A percentile compares a stretch with the other conserved stretches of the same genome.
Evolutionary conservation across 768 basidiomycete species (phyloP).

Genomic region (Termitomyces sp.): DNA sequence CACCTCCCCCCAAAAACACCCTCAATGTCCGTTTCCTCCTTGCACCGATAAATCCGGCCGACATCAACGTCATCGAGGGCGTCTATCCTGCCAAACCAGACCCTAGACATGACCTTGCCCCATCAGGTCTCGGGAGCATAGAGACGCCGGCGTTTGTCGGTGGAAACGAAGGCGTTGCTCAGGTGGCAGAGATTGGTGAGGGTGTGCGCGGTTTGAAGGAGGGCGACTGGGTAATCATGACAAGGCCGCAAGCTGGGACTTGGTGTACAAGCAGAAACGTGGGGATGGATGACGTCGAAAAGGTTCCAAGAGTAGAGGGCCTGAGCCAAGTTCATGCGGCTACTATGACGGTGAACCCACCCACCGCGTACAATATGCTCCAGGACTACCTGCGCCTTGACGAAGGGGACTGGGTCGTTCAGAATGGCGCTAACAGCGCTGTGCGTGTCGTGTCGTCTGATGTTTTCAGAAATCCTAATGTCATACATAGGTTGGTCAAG

Average conservation of each 20-base stretch:
- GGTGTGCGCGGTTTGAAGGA: conserved; percentile 42
- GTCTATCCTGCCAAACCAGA: conserved; percentile 69
- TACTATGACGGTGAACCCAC: conserved; percentile 77
- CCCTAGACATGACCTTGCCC: conserved; percentile 28
- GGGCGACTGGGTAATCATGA: conserved; percentile 75
- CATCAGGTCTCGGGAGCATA: conserved; percentile 25
- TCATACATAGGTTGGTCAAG: conserved; percentile 66
- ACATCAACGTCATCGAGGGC: conserved; percentile 77
- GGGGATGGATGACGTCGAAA: conserved; percentile 48
- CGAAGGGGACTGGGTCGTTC: conserved; percentile 75
- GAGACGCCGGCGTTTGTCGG: conserved; percentile 47
- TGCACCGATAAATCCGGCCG: conserved; percentile 78
- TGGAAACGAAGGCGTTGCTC: conserved; percentile 76
- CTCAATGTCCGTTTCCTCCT: conserved; percentile 65
- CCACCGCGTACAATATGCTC: conserved; percentile 83
- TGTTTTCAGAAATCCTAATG: conserved; percentile 1
- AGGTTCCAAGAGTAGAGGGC: conserved; percentile 41
- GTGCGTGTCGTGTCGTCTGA: conserved; percentile 34
- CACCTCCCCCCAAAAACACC: conserved; percentile 49
- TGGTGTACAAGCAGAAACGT: conserved; percentile 63
- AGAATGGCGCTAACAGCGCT: conserved; percentile 84
- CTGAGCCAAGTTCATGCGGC: conserved; percentile 66
- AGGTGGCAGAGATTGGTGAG: conserved; percentile 55
- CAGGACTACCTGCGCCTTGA: conserved; percentile 59
- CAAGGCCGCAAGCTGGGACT: conserved; percentile 65